Evolutionary conservation across 192 early-diverging fungal species (phyloP), one percentile per base, ranked within the genome.

Genomic region (Mortierella alpina): DNA sequence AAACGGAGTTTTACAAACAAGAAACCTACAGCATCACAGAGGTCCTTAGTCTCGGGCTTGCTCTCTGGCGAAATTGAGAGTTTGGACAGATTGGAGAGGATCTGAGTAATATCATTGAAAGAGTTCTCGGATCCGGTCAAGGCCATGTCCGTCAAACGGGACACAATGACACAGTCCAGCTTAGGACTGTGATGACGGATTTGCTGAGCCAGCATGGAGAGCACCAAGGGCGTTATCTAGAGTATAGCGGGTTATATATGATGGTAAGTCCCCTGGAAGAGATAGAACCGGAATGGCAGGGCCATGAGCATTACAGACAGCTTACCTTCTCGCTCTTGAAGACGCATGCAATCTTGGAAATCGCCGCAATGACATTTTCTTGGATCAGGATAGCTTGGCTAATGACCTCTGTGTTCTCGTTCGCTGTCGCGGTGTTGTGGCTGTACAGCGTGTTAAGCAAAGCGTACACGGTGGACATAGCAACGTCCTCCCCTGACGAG

Each of bases 131-230:
- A 84, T 15, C 88, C 87, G 15, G 87, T 83, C 23, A 91, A 66
- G 14, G 93, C 93, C 56, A 93, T 84, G 12, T 87, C 84, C 3
- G 90, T 90, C 8, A 91, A 82, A 51, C 88, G 80, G 65, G 87
- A 81, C 12, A 92, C 83, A 20, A 89, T 84, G 2, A 88, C 84
- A 18, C 84, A 83, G 17, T 74, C 84, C 50, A 91, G 66, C 22
- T 85, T 80, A 4, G 84, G 68, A 50, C 83, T 83, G 45, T 84
- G 64, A 47, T 87, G 85, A 53, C 88, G 88, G 57, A 90, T 86
- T 51, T 91, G 88, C 69, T 88, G 88, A 51, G 89, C 63, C 67
- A 95, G 74, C 85, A 91, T 90, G 14, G 90, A 90, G 15, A 91
- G 87, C 42, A 87, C 88, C 65, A 85, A 70, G 7, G 87, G 84